phyloP scores from a whole-genome alignment of 1,284 basidiomycete species.

The Boletus smithii region DNA sequence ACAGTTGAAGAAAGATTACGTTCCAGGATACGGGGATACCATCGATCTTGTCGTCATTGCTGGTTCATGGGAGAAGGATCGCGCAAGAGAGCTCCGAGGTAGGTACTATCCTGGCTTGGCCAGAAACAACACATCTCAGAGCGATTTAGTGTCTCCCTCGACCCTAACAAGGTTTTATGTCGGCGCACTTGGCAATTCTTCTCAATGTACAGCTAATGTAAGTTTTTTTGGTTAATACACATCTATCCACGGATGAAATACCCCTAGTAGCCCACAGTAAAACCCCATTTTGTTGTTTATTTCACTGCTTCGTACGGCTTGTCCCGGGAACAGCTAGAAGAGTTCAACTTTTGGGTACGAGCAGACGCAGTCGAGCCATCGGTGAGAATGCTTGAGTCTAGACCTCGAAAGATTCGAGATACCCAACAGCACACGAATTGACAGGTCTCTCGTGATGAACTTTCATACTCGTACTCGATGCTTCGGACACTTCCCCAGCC shows the following conservation, averaged over 20 bases:
- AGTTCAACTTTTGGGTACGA: conserved; percentile 63
- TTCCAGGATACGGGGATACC: conserved; percentile 76
- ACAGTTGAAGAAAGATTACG: conserved; percentile 73
- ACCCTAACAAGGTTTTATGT: conserved; percentile 80
- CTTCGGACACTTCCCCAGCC: conserved; percentile 51
- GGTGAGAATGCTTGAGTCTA: conserved; percentile 14
- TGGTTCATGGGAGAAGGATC: conserved; percentile 73
- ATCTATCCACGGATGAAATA: conserved; percentile 2
- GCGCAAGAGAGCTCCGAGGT: conserved; percentile 76
- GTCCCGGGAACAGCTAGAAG: conserved; percentile 60
- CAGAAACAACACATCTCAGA: not conserved
- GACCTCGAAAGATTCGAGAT: not conserved
- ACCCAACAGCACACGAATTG: conserved; percentile 12
- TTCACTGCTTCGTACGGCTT: conserved; percentile 77
- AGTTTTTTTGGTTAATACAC: conserved; percentile 14
- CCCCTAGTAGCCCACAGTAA: conserved; percentile 34
- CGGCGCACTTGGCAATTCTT: conserved; percentile 51
- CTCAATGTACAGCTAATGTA: conserved; percentile 38
- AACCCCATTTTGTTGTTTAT: conserved; percentile 65
- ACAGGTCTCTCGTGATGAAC: conserved; percentile 19
- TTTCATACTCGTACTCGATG: conserved; percentile 56
- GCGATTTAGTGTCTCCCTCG: conserved; percentile 57
- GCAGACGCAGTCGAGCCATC: conserved; percentile 39
- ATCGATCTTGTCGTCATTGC: conserved; percentile 76
- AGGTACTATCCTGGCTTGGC: conserved; percentile 10